A percentile compares a stretch with the other conserved stretches of the same genome.
Conservation (phyloP, 805 yeast species). For the Yueomyces sinensis region DNA sequence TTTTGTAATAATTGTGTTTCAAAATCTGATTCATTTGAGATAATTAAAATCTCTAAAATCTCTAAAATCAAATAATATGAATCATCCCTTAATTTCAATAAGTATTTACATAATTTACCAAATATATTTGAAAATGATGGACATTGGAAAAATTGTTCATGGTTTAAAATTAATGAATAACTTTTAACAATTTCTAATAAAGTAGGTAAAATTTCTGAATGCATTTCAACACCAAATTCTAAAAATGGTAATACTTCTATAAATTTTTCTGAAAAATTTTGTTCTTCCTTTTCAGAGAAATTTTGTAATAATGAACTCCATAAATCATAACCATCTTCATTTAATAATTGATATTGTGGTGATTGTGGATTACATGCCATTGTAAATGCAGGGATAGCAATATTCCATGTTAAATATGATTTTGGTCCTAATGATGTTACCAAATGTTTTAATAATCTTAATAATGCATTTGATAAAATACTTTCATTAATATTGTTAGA, state of each 20-base stretch:
- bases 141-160: slow-evolving; percentile 24
- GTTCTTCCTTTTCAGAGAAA: slow-evolving; percentile 30
- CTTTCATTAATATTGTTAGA: slow-evolving; percentile 19
- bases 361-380: slow-evolving; percentile 51
- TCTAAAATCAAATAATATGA: slow-evolving; percentile 37
- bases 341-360: slow-evolving; percentile 39
- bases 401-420: slow-evolving; percentile 35
- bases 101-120: slow-evolving; percentile 37
- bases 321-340: slow-evolving; percentile 79
- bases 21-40: slow-evolving; percentile 14
- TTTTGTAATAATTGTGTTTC: slow-evolving; percentile 13
- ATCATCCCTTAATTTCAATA: slow-evolving; percentile 59
- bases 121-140: slow-evolving; percentile 25
- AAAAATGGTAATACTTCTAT: slow-evolving; percentile 36
- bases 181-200: slow-evolving; percentile 50
- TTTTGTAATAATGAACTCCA: slow-evolving; percentile 64
- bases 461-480: slow-evolving; percentile 35
- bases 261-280: slow-evolving; percentile 25
- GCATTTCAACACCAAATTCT: slow-evolving; percentile 45
- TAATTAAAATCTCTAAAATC: slow-evolving; percentile 21
- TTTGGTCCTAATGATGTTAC: slow-evolving; percentile 42
- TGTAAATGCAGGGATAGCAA: slow-evolving; percentile 51
- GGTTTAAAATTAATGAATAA: slow-evolving; percentile 37
- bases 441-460: slow-evolving; percentile 46
- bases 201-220: slow-evolving; percentile 63